phyloP scores from a whole-genome alignment of 192 early-diverging fungal species.

The Chytriomyces sp. region DNA sequence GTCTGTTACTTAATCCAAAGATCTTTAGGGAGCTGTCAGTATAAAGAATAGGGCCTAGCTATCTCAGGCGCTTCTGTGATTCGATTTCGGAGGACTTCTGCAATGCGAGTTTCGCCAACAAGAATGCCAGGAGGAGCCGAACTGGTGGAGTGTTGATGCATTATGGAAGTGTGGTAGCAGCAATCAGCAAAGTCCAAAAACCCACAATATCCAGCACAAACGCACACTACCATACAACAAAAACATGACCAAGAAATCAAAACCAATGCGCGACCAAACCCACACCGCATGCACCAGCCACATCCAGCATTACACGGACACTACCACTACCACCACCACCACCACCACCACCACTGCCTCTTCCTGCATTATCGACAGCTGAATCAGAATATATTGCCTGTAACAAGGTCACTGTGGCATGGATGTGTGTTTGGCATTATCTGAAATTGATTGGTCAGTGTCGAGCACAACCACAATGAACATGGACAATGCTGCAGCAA shows the following conservation, averaged over 20 bases:
- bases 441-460: background rate
- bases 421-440: background rate
- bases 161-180: background rate
- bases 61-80: background rate
- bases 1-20: no score
- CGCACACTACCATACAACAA: no score
- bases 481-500: background rate
- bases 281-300: no score
- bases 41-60: no score
- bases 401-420: background rate
- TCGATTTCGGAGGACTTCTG: background rate
- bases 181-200: slow-evolving; percentile 1
- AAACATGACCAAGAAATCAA: no score
- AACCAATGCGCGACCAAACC: no score
- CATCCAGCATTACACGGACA: background rate
- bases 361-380: background rate
- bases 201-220: background rate
- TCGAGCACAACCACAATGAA: no score
- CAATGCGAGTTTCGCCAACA: background rate
- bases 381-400: background rate
- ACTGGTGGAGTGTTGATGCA: background rate
- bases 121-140: background rate
- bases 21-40: no score
- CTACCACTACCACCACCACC: no score
- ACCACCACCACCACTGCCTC: background rate